Base-by-base conservation (phyloP, 2,329 filamentous ascomycete genomes). In the Colletotrichum coccodes region DNA sequence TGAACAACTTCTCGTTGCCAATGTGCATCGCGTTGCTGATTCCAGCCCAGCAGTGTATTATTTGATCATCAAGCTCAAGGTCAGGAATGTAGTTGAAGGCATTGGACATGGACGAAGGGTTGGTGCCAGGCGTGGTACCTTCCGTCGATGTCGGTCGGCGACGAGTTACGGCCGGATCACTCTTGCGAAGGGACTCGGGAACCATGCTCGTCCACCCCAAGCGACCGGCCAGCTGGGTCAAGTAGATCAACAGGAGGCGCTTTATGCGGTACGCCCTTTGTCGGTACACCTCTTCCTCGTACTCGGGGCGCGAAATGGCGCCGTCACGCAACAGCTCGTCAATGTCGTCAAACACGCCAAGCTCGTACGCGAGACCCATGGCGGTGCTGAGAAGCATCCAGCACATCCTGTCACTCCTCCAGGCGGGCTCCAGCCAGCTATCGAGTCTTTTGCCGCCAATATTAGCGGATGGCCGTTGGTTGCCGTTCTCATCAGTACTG, bases 351-450 rank as follows among this genome's bases (percentile, higher is more conserved):
- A 98, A 99, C 2, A 99, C 94, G 12, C 96, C 96, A 36, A 99
- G 89, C 79, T 99, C 96, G 73, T 97, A 97, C 0, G 93, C 94
- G 42, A 98, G 84, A 1, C 94, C 93, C 84, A 95, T 93, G 16
- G 94, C 94, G 42, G 94, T 97, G 76, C 94, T 97, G 34, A 98
- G 86, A 16, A 98, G 84, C 94, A 98, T 98, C 95, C 95, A 98
- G 77, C 94, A 97, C 93, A 98, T 97, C 62, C 94, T 92, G 76
- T 98, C 95, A 72, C 92, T 94, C 74, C 95, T 88, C 94, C 95
- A 98, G 9, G 94, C 95, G 3, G 96, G 96, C 79, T 99, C 96
- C 4, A 98, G 89, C 94, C 96, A 98, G 78, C 94, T 95, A 76
- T 97, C 94, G 71, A 98, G 96, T 32, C 94, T 86, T 78, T 93